These are phyloP conservation scores for Skeletonema tropicum DNA, from an alignment of 108 stramenopile species.

Conservation along the genomic window DNA sequence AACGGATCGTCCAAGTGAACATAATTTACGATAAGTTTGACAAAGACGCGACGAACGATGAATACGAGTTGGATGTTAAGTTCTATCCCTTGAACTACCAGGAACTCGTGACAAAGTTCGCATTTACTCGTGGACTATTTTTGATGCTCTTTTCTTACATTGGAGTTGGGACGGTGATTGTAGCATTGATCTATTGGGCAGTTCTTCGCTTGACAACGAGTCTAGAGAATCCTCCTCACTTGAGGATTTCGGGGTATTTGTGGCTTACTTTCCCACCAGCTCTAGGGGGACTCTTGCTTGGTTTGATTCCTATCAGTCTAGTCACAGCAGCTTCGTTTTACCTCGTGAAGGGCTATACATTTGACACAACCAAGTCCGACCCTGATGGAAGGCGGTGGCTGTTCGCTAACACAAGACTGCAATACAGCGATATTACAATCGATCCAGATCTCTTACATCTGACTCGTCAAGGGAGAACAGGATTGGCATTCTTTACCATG, in stretches of 20 bases:
- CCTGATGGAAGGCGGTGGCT: conserved; percentile 30
- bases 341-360: conserved; percentile 30
- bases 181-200: conserved; percentile 65
- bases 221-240: conserved; percentile 65
- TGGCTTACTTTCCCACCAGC: conserved; percentile 68
- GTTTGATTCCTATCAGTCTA: conserved; percentile 63
- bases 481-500: conserved; percentile 71
- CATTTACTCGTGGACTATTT: conserved; percentile 71
- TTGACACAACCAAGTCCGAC: conserved; percentile 29
- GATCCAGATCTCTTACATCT: conserved; percentile 50
- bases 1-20: conserved; percentile 65
- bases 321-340: conserved; percentile 54
- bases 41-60: conserved; percentile 50
- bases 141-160: conserved; percentile 75
- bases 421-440: conserved; percentile 62
- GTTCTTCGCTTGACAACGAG: conserved; percentile 65
- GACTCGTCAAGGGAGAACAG: conserved; percentile 71
- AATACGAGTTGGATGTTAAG: conserved; percentile 59
- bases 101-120: conserved; percentile 84
- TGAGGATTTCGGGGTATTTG: conserved; percentile 65
- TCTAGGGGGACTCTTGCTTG: conserved; percentile 65
- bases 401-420: conserved; percentile 36
- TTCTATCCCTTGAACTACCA: conserved; percentile 80
- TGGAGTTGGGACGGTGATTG: conserved; percentile 65
- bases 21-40: conserved; percentile 76